These are phyloP conservation scores for Chlorella sp. DNA, from an alignment of 139 green algal species.

Conservation along the genomic window DNA sequence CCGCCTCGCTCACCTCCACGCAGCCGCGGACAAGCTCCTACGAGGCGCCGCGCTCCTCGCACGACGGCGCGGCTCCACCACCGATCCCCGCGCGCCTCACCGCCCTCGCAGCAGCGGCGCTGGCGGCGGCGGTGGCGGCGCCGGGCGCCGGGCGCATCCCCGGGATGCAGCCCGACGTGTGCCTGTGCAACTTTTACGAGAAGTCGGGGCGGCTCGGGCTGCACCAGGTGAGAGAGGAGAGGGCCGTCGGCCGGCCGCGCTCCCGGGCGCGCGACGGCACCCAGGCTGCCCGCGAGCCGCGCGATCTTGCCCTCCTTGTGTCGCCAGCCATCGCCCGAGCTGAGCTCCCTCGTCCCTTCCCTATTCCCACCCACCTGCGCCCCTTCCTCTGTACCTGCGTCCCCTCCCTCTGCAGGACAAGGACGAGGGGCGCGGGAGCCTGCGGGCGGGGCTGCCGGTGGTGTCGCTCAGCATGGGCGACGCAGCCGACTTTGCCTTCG, in stretches of 20 bases:
- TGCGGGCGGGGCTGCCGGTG: conserved; percentile 50
- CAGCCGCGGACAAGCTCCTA: conserved; percentile 48
- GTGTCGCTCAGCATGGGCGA: conserved; percentile 67
- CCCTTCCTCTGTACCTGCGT: no score
- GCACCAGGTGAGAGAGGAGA: conserved; percentile 55
- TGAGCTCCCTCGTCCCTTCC: no score
- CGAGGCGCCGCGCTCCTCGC: conserved; percentile 24
- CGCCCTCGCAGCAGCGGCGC: conserved; percentile 13
- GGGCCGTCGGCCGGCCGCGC: no score
- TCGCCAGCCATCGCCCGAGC: no score
- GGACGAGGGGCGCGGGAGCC: conserved; percentile 51
- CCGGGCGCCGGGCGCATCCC: conserved; percentile 4
- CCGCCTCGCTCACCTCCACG: conserved; percentile 5
- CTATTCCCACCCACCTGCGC: no score
- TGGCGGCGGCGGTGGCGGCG: conserved; percentile 9
- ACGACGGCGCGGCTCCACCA: conserved; percentile 53
- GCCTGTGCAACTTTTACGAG: conserved; percentile 67
- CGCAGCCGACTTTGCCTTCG: conserved; percentile 56
- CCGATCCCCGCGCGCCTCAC: conserved; percentile 41
- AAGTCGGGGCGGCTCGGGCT: conserved; percentile 56
- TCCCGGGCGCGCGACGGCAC: no score
- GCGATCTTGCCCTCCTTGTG: no score
- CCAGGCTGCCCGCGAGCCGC: no score
- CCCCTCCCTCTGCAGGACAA: conserved; percentile 68
- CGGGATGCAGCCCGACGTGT: conserved; percentile 43